Evolutionary conservation across 345 rosid species (phyloP).

Genomic region (Hibiscus mutabilis): DNA sequence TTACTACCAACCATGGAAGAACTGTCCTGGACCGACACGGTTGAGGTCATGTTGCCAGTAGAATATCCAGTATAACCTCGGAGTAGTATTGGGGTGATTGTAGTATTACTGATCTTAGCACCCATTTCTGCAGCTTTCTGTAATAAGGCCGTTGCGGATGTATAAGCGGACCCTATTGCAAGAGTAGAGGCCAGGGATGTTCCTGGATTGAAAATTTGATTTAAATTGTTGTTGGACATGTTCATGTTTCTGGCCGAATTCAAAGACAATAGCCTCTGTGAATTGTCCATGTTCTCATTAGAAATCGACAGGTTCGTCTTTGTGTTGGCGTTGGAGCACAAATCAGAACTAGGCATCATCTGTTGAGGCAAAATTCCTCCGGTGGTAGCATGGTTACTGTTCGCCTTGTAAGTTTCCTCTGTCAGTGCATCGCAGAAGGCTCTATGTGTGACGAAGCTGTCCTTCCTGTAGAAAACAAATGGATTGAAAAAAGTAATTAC

Average conservation of each 20-base stretch:
- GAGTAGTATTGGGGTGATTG: constrained; percentile 40
- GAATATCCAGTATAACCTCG: constrained; percentile 44
- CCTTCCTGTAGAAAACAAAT: constrained; percentile 31
- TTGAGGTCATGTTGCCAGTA: constrained; percentile 16
- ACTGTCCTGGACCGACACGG: constrained; percentile 23
- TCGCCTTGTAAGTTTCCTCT: constrained; percentile 38
- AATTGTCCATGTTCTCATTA: constrained; percentile 21
- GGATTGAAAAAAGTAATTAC: not conserved
- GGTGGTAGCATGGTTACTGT: constrained; percentile 20
- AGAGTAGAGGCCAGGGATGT: constrained; percentile 19
- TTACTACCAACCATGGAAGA: constrained; percentile 13
- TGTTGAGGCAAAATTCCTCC: constrained; percentile 28
- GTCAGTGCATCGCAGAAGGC: constrained; percentile 59
- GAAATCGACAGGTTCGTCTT: constrained; percentile 25
- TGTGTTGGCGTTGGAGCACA: constrained; percentile 25
- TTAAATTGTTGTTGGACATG: constrained; percentile 18
- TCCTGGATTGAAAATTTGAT: constrained; percentile 26
- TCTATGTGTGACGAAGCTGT: constrained; percentile 55
- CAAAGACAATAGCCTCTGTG: constrained; percentile 28
- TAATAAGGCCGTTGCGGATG: constrained; percentile 53
- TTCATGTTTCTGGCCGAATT: constrained; percentile 28
- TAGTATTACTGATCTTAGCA: constrained; percentile 42
- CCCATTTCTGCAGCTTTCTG: constrained; percentile 61
- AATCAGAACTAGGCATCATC: constrained; percentile 27
- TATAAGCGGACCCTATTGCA: constrained; percentile 23